These are phyloP conservation scores for Xylariaceae sp. DNA, from an alignment of 2,329 filamentous ascomycete genomes.

Conservation along the genomic window DNA sequence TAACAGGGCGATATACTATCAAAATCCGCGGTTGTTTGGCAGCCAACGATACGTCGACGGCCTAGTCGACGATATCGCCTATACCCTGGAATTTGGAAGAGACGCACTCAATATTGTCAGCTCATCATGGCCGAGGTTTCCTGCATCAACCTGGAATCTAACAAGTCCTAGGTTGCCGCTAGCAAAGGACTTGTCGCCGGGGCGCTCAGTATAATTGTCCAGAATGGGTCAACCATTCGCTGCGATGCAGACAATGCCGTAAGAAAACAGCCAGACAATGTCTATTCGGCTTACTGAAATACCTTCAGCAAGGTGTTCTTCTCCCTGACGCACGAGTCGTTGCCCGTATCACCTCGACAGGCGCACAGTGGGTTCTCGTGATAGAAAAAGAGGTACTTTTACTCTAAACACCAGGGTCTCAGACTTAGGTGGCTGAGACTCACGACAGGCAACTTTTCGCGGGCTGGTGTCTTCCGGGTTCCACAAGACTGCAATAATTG, in stretches of 20 bases:
- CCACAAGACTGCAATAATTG: constrained; percentile 47
- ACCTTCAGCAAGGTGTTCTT: constrained; percentile 50
- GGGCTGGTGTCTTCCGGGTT: constrained; percentile 59
- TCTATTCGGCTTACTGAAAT: not conserved
- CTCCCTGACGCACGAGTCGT: constrained; percentile 56
- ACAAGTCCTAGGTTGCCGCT: constrained; percentile 59
- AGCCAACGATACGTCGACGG: constrained; percentile 67
- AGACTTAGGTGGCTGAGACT: constrained; percentile 2
- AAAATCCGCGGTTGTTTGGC: constrained; percentile 68
- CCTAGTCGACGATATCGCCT: constrained; percentile 72
- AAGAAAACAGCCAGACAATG: constrained; percentile 6
- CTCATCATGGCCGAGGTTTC: not conserved
- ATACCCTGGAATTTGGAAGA: constrained; percentile 63
- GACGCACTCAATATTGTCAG: constrained; percentile 68
- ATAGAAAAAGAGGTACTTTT: constrained; percentile 73
- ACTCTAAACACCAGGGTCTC: not conserved
- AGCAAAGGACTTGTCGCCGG: constrained; percentile 71
- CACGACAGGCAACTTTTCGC: constrained; percentile 67
- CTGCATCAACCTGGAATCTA: not conserved
- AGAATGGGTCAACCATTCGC: constrained; percentile 27
- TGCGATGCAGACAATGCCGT: constrained; percentile 32
- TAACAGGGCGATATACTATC: constrained; percentile 76
- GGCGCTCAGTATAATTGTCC: constrained; percentile 42
- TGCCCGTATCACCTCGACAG: constrained; percentile 46
- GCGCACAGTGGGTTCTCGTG: constrained; percentile 64